Evolutionary conservation across 306 rosid species (phyloP).

Genomic region (Canavalia ensiformis): DNA sequence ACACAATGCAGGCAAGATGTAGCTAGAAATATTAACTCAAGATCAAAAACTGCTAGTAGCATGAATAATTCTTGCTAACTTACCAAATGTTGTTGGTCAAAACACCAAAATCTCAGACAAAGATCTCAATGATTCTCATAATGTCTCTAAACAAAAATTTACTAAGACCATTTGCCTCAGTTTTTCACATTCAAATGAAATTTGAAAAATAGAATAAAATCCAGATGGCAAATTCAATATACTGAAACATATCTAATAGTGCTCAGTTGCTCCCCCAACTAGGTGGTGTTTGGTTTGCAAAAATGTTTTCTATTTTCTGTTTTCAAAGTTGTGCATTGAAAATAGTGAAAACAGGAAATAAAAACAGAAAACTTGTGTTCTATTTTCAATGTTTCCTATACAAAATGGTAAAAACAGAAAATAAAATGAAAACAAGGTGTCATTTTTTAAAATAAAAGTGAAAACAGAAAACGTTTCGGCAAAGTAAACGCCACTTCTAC

Average conservation of each 20-base stretch:
- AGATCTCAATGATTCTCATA: not conserved
- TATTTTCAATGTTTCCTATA: too few relatives aligned
- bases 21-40: slow-evolving; percentile 8
- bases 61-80: not conserved
- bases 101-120: slow-evolving; percentile 3
- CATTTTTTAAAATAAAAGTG: too few relatives aligned
- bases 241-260: not conserved
- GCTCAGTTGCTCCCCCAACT: not conserved
- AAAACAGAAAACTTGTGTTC: too few relatives aligned
- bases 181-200: slow-evolving; percentile 6
- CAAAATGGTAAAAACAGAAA: too few relatives aligned
- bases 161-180: not conserved
- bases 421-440: too few relatives aligned
- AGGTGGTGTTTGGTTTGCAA: too few relatives aligned
- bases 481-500: too few relatives aligned
- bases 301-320: too few relatives aligned
- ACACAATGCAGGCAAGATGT: not conserved
- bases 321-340: too few relatives aligned
- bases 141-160: not conserved
- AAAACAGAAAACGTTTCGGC: too few relatives aligned
- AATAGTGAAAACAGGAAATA: too few relatives aligned
- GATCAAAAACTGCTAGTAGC: not conserved
- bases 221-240: not conserved
- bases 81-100: not conserved
- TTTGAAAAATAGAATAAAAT: not conserved